A percentile compares a stretch with the other conserved stretches of the same genome.
Conservation (phyloP, 2,329 filamentous ascomycete species). For the Sporothrix protearum region DNA sequence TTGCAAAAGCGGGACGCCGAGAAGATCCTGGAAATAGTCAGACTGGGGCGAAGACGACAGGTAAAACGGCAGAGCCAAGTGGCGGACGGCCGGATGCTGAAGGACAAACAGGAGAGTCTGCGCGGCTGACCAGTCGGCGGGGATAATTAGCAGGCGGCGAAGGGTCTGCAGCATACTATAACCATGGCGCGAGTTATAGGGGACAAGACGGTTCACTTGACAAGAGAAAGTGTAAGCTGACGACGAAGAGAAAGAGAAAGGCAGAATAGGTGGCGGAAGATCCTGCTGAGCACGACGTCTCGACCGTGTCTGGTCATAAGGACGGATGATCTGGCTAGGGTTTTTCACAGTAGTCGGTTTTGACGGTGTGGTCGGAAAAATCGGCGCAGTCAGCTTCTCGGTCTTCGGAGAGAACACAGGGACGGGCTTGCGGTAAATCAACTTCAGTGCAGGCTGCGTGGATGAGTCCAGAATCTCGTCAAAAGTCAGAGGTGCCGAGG, state of each 20-base stretch:
- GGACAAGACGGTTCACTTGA: background rate
- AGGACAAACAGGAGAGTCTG: conserved; percentile 23
- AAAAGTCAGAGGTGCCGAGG: background rate
- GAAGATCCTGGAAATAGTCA: background rate
- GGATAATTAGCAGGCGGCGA: conserved; percentile 11
- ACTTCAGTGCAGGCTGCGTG: background rate
- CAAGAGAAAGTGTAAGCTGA: background rate
- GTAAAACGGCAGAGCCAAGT: background rate
- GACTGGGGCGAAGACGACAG: background rate
- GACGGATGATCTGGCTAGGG: background rate
- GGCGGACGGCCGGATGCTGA: conserved; percentile 19
- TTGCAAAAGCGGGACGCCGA: conserved; percentile 4
- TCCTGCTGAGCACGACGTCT: background rate
- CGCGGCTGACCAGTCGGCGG: background rate
- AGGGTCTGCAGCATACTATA: conserved; percentile 8
- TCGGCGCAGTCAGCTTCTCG: too few species aligned
- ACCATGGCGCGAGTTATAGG: conserved; percentile 18
- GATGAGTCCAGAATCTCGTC: background rate
- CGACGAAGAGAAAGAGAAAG: background rate
- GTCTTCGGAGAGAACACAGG: background rate
- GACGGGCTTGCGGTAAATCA: background rate
- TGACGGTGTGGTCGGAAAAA: background rate
- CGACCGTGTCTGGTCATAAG: background rate
- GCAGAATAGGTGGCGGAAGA: background rate
- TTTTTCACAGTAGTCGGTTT: background rate